Evolutionary conservation across 352 stramenopile genomes (phyloP), one percentile per base, ranked within the genome.

Genomic region (Hyphochytrium catenoides): DNA sequence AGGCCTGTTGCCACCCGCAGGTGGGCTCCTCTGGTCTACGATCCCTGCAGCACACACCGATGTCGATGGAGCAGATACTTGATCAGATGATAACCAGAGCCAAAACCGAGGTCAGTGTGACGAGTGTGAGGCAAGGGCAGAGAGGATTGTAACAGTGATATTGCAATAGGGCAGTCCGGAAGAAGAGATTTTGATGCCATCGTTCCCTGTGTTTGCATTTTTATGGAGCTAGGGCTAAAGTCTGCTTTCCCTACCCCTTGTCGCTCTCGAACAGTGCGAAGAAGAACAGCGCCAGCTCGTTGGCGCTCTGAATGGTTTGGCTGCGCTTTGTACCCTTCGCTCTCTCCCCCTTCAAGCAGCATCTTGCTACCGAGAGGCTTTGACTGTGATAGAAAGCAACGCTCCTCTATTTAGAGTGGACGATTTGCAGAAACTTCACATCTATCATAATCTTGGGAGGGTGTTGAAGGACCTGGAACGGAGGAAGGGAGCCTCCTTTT

Each of bases 1-100:
- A 89, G 43, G 63, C 86, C 3, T 94, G 79, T 41, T 91, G 75
- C 29, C 79, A 94, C 51, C 79, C 77, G 4, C 74, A 91, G 47
- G 62, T 93, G 11, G 66, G 67, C 5, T 35, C 47, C 19, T 55
- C 45, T 52, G 56, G 58, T 25, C 31, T 39, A 29, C 15, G 47
- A 29, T 23, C 14, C 11, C 26, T 15, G 16, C 18, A 42, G 59
- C 23, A 20, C 15, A n/a, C 14, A 21, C 24, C 34, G 11, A 52
- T 87, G 29, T 82, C 64, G 2, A 86, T 84, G 68, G 57, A 66
- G 44, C 57, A 67, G 4, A 76, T 84, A 21, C 51, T 83, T 8
- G 33, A 65, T 8, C 57, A 74, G 36, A 50, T 88, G 11, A 41
- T 79, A 7, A 40, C 46, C 28, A n/a, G n/a, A n/a, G n/a, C n/a